These are phyloP conservation scores for Hypoxylon sp. DNA, from an alignment of 2,329 filamentous ascomycete genomes.

Conservation along the genomic window DNA sequence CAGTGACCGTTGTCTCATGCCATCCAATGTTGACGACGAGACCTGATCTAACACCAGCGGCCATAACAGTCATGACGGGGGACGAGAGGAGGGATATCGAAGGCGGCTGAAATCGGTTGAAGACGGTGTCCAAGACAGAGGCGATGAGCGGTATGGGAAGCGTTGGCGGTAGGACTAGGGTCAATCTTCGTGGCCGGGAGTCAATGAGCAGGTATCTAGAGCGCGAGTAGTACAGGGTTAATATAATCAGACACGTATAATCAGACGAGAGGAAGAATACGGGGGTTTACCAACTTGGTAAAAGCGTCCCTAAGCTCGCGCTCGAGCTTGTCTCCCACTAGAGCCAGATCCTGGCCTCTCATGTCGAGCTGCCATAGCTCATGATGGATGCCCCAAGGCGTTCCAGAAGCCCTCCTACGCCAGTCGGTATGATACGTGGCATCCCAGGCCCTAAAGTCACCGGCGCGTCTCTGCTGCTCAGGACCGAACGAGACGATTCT, in stretches of 20 bases:
- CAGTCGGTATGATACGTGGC: constrained; percentile 59
- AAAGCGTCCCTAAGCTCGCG: constrained; percentile 82
- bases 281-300: constrained; percentile 66
- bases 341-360: constrained; percentile 73
- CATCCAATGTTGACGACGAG: constrained; percentile 91
- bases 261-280: background rate
- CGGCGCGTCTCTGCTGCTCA: constrained; percentile 77
- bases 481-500: constrained; percentile 74
- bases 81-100: constrained; percentile 82
- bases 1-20: constrained; percentile 86
- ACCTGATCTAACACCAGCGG: constrained; percentile 84
- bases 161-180: constrained; percentile 78
- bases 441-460: constrained; percentile 80
- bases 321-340: constrained; percentile 89
- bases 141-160: constrained; percentile 82
- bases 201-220: constrained; percentile 71
- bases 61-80: constrained; percentile 76
- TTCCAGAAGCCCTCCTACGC: constrained; percentile 55
- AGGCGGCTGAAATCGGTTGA: constrained; percentile 80
- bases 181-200: constrained; percentile 76
- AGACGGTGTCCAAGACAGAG: constrained; percentile 77
- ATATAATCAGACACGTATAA: constrained; percentile 11
- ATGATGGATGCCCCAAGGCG: constrained; percentile 68
- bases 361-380: constrained; percentile 85
- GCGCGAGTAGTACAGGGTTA: background rate